These are phyloP conservation scores for Rubia yunnanensis DNA, from an alignment of 257 asterid species.

Conservation along the genomic window DNA sequence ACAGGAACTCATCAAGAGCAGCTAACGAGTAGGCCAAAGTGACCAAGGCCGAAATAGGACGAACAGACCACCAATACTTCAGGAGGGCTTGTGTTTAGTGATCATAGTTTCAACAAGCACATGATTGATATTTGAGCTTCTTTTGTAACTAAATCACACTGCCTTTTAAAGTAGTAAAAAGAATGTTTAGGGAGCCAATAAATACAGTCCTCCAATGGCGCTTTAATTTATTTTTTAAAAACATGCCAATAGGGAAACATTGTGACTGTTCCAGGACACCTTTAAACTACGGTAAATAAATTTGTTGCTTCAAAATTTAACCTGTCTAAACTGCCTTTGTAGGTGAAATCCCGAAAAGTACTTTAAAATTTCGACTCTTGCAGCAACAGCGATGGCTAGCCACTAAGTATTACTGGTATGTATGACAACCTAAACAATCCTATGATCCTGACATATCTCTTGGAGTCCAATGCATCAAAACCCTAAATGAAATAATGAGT, in stretches of 20 bases:
- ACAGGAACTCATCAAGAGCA: too few relatives aligned
- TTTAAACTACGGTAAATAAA: not conserved
- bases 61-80: too few relatives aligned
- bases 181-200: not conserved
- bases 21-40: too few relatives aligned
- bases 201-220: not conserved
- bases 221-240: too few relatives aligned
- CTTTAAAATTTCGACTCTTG: not conserved
- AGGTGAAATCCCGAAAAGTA: conserved; percentile 3
- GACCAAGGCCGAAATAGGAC: too few relatives aligned
- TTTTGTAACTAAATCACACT: not conserved
- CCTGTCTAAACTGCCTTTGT: not conserved
- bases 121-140: not conserved
- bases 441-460: conserved; percentile 13
- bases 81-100: too few relatives aligned
- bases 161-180: not conserved
- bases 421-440: conserved; percentile 13
- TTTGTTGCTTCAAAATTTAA: conserved; percentile 4
- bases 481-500: conserved; percentile 68
- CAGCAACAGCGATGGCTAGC: not conserved
- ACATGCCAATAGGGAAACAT: not conserved
- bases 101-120: not conserved
- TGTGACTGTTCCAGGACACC: conserved; percentile 1
- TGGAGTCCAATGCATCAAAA: conserved; percentile 11
- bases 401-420: not conserved